These are phyloP conservation scores for Salix viminalis DNA, from an alignment of 345 rosid genomes.

Conservation along the genomic window DNA sequence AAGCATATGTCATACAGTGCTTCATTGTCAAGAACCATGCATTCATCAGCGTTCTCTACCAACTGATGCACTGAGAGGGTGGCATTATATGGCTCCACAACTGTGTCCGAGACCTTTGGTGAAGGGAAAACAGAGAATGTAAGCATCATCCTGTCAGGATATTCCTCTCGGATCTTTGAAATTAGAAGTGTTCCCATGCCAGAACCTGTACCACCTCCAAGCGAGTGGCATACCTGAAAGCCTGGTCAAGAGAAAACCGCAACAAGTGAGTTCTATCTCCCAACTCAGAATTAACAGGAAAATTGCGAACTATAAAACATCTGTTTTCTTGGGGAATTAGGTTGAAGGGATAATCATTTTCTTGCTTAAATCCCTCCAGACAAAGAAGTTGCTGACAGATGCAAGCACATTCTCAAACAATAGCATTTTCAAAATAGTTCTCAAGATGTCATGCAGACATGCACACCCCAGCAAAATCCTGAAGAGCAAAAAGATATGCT, in stretches of 20 bases:
- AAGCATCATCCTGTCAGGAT: slow-evolving; percentile 97
- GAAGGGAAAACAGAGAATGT: slow-evolving; percentile 98
- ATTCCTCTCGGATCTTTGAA: slow-evolving; percentile 93
- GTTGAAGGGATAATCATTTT: neutral
- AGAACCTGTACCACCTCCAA: slow-evolving; percentile 97
- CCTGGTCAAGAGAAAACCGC: slow-evolving; percentile 41
- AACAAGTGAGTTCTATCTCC: slow-evolving; percentile 12
- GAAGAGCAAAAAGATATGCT: neutral
- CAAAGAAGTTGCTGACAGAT: neutral
- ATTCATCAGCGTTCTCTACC: slow-evolving; percentile 94
- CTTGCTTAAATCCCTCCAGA: neutral
- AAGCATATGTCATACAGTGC: slow-evolving; percentile 98
- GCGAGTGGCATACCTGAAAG: slow-evolving; percentile 94
- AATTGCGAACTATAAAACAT: neutral
- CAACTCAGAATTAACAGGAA: neutral
- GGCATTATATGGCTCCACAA: slow-evolving; percentile 97
- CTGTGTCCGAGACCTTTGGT: slow-evolving; percentile 96
- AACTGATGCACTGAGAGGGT: slow-evolving; percentile 96
- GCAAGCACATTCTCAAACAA: neutral
- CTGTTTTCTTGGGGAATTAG: neutral
- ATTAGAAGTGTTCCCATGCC: slow-evolving; percentile 96
- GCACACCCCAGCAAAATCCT: neutral
- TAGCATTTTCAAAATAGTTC: neutral
- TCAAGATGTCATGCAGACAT: neutral
- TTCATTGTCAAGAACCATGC: slow-evolving; percentile 97